Conservation (phyloP, 2,329 filamentous ascomycete genomes). For the Arthrobotrys entomopaga region DNA sequence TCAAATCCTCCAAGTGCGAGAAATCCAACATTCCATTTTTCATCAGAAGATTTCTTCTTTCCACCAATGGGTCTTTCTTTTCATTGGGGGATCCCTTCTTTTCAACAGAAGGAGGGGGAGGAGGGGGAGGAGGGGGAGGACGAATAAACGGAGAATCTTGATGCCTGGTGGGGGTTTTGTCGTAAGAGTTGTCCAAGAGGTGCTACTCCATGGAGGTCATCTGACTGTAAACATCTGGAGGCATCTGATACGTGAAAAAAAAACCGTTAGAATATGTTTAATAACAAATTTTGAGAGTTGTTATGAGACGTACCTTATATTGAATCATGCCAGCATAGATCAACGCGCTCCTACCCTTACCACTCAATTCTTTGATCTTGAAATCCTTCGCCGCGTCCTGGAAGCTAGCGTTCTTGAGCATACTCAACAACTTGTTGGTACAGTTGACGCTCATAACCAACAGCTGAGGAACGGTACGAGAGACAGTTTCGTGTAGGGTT, state of each 20-base stretch:
- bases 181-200: neutral
- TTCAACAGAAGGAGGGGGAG: neutral
- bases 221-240: constrained; percentile 53
- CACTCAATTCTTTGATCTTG: constrained; percentile 57
- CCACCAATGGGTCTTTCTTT: too few species aligned
- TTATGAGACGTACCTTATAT: constrained; percentile 56
- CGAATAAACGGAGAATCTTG: too few species aligned
- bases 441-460: constrained; percentile 93
- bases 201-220: constrained; percentile 55
- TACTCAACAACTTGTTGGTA: constrained; percentile 80
- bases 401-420: constrained; percentile 76
- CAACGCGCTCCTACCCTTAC: constrained; percentile 57
- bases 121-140: neutral
- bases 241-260: constrained; percentile 33
- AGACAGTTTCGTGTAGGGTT: constrained; percentile 79
- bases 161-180: too few species aligned
- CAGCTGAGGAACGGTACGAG: constrained; percentile 87
- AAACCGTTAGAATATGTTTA: constrained; percentile 13
- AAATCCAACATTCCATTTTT: too few species aligned
- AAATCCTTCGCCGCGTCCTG: constrained; percentile 61
- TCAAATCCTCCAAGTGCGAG: too few species aligned
- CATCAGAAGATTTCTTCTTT: too few species aligned
- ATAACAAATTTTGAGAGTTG: neutral
- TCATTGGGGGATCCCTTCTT: neutral
- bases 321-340: constrained; percentile 60